Conservation (phyloP, 257 asterid genomes). For the Lycium ferocissimum region DNA sequence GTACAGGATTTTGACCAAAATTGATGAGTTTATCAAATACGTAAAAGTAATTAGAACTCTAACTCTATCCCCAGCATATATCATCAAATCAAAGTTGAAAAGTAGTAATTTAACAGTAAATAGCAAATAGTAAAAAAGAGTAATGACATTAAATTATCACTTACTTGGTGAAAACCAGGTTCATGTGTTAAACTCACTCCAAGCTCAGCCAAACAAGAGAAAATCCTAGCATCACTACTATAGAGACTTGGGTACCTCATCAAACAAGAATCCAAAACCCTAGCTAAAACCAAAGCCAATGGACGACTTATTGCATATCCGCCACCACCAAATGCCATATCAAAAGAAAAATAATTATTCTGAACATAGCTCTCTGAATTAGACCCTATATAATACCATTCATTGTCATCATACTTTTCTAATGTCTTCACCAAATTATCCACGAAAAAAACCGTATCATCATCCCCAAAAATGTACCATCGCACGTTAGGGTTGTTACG, state of each 20-base stretch:
- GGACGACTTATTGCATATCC: slow-evolving; percentile 78
- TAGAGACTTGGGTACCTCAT: slow-evolving; percentile 66
- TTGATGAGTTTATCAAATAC: background rate
- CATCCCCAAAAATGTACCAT: slow-evolving; percentile 84
- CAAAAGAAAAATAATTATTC: slow-evolving; percentile 65
- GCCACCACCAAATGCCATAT: slow-evolving; percentile 88
- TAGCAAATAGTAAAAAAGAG: background rate
- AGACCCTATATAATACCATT: slow-evolving; percentile 70
- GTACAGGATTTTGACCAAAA: background rate
- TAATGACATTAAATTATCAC: background rate
- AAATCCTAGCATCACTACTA: slow-evolving; percentile 84
- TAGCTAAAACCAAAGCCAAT: slow-evolving; percentile 63
- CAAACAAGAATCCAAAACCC: slow-evolving; percentile 71
- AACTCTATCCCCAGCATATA: too few relatives aligned
- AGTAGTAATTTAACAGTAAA: background rate
- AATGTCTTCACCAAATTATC: slow-evolving; percentile 61
- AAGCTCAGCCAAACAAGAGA: slow-evolving; percentile 75
- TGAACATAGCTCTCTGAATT: slow-evolving; percentile 76
- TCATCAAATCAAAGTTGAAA: background rate
- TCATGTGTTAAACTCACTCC: slow-evolving; percentile 74
- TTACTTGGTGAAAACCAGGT: slow-evolving; percentile 85
- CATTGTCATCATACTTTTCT: slow-evolving; percentile 60
- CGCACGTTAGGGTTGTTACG: slow-evolving; percentile 43
- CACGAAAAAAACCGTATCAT: slow-evolving; percentile 68
- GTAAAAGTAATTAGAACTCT: background rate